Base-by-base conservation (phyloP, 2,329 filamentous ascomycete species). In the Blumeriella jaapii region DNA sequence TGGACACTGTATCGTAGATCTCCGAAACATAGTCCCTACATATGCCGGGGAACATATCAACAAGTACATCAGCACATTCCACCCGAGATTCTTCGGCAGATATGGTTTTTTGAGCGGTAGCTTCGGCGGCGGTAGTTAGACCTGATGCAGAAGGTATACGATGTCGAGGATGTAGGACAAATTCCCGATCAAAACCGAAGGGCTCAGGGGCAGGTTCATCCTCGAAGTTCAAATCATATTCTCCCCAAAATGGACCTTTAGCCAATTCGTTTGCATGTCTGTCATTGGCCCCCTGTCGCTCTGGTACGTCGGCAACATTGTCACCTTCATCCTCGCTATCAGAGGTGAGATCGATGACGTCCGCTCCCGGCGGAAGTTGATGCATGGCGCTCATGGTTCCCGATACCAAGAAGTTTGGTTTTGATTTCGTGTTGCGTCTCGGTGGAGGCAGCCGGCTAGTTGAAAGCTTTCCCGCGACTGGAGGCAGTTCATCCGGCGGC, bases 21-120 rank as follows among this genome's bases (percentile, higher is more conserved):
- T 50, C 45, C 8, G 44, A 45, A 14, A 68, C 57, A 45, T 64
- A 59, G 8, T 59, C 49, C 14, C 52, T 57, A 35, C 59, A 60
- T 25, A 69, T 64, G 31, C 62, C 63, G 6, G 67, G 67, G 35
- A 69, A 68, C 6, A 69, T 45, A 8, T 52, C 49, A 4, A 61
- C 23, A 12, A 69, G 48, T n/a, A 53, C 49, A 6, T 46, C 42
- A 12, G 65, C 49, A 31, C 57, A 47, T 28, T 44, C 41, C n/a
- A 19, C 29, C 24, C 31, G 31, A 14, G 43, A 29, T 23, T 16
- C 19, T 26, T 16, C 23, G 13, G 14, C 30, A 24, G 22, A 24
- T 8, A 29, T 34, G 13, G 18, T 14, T 19, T 34, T 23, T 28
- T 19, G 15, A 16, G 25, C 12, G 6, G 22, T n/a, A 26, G 19